These are phyloP conservation scores for Phlebopus sp. DNA, from an alignment of 1,284 basidiomycete genomes.

Conservation along the genomic window DNA sequence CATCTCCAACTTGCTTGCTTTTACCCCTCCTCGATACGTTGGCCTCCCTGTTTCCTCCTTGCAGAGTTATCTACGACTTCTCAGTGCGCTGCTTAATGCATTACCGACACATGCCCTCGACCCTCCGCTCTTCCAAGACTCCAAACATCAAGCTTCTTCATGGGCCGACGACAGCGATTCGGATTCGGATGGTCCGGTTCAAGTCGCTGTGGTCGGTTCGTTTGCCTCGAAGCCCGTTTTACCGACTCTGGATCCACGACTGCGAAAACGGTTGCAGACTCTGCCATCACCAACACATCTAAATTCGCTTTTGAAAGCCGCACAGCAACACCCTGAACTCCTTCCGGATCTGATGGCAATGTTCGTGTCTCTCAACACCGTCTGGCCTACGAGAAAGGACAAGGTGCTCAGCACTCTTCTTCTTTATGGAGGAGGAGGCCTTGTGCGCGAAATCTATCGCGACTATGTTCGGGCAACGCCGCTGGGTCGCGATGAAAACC, in stretches of 20 bases:
- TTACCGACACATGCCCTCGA: slow-evolving; percentile 55
- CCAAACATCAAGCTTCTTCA: slow-evolving; percentile 14
- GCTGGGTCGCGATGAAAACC: slow-evolving; percentile 50
- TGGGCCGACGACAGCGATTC: slow-evolving; percentile 35
- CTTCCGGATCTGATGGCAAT: slow-evolving; percentile 46
- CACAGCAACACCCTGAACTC: slow-evolving; percentile 36
- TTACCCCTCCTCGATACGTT: slow-evolving; percentile 55
- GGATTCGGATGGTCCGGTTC: slow-evolving; percentile 23
- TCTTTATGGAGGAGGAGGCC: slow-evolving; percentile 50
- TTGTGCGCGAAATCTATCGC: slow-evolving; percentile 76
- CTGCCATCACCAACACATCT: slow-evolving; percentile 52
- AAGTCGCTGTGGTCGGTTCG: slow-evolving; percentile 38
- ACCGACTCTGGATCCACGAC: slow-evolving; percentile 52
- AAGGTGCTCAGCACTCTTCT: slow-evolving; percentile 48
- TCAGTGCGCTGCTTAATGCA: slow-evolving; percentile 48
- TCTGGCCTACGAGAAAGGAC: slow-evolving; percentile 61
- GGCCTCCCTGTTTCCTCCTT: slow-evolving; percentile 45
- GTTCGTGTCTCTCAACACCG: slow-evolving; percentile 50
- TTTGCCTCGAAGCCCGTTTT: slow-evolving; percentile 33
- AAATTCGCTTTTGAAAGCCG: slow-evolving; percentile 42
- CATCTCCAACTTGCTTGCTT: slow-evolving; percentile 62
- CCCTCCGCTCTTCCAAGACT: slow-evolving; percentile 32
- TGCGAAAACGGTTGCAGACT: slow-evolving; percentile 50
- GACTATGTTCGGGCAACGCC: slow-evolving; percentile 60
- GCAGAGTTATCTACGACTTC: slow-evolving; percentile 53